Evolutionary conservation across 2,329 filamentous ascomycete species (phyloP).

Genomic region (Penicillium sp.): DNA sequence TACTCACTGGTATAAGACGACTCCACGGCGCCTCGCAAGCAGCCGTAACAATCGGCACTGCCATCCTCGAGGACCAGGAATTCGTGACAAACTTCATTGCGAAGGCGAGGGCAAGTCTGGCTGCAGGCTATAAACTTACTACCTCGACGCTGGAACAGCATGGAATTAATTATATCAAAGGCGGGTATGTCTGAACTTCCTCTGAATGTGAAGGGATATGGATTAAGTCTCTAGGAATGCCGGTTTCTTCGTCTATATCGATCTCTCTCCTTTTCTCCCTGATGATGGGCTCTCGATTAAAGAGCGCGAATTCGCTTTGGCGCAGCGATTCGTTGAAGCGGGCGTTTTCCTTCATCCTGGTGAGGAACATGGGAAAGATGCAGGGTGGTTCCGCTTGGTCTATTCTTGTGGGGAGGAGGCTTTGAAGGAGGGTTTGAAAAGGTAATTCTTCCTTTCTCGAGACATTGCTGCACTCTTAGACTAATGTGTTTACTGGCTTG

Average conservation of each 20-base stretch:
- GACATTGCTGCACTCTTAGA: neutral
- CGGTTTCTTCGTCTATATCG: slow-evolving; percentile 45
- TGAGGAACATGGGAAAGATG: slow-evolving; percentile 41
- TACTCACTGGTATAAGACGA: slow-evolving; percentile 15
- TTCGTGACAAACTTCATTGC: slow-evolving; percentile 32
- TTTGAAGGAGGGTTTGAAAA: slow-evolving; percentile 34
- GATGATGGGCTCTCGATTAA: slow-evolving; percentile 10
- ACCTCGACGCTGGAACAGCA: slow-evolving; percentile 31
- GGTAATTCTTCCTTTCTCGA: slow-evolving; percentile 15
- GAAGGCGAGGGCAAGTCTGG: slow-evolving; percentile 21
- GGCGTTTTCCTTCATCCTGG: slow-evolving; percentile 50
- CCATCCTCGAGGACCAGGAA: slow-evolving; percentile 31
- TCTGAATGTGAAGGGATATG: neutral
- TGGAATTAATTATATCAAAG: slow-evolving; percentile 36
- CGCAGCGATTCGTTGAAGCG: slow-evolving; percentile 40
- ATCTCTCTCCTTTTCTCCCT: slow-evolving; percentile 40
- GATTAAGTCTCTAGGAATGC: slow-evolving; percentile 31
- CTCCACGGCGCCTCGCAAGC: slow-evolving; percentile 25
- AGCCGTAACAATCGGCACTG: slow-evolving; percentile 27
- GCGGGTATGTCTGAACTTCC: slow-evolving; percentile 22
- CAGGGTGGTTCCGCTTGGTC: slow-evolving; percentile 52
- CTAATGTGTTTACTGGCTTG: neutral
- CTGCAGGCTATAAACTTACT: slow-evolving; percentile 26
- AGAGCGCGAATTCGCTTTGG: slow-evolving; percentile 44
- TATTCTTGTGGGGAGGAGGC: slow-evolving; percentile 39